phyloP scores from a whole-genome alignment of 176 grass and related monocot species.

The Eleusine indica region DNA sequence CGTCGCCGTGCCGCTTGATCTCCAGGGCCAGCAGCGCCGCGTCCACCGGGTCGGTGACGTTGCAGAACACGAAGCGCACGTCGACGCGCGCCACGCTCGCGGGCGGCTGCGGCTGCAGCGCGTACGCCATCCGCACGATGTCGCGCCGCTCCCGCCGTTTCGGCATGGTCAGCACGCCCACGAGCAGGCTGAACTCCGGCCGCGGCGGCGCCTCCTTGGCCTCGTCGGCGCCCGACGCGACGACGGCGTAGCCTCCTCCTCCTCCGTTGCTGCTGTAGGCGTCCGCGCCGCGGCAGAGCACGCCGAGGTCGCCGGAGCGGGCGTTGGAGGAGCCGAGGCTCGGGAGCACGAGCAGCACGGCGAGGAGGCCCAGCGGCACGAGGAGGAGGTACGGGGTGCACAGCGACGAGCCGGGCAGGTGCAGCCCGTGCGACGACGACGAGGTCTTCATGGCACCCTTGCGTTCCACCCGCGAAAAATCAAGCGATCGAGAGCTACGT shows the following conservation, averaged over 20 bases:
- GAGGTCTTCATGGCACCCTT: conserved; percentile 43
- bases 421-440: conserved; percentile 28
- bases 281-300: conserved; percentile 26
- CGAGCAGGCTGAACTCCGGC: conserved; percentile 58
- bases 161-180: conserved; percentile 67
- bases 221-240: conserved; percentile 2
- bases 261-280: neutral
- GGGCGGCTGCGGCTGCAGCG: conserved; percentile 36
- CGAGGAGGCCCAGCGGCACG: conserved; percentile 50
- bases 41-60: conserved; percentile 55
- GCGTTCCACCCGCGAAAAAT: neutral
- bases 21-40: conserved; percentile 52
- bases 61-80: conserved; percentile 79
- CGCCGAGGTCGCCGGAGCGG: conserved; percentile 42
- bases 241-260: conserved; percentile 19
- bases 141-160: conserved; percentile 60
- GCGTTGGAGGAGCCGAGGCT: conserved; percentile 38
- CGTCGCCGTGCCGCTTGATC: conserved; percentile 50
- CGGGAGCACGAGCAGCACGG: conserved; percentile 36
- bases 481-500: neutral
- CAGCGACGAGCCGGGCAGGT: conserved; percentile 27
- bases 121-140: conserved; percentile 74
- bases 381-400: conserved; percentile 33
- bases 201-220: neutral
- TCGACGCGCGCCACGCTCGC: conserved; percentile 36